These are phyloP conservation scores for Colletotrichum costaricense DNA, from an alignment of 2,329 filamentous ascomycete genomes.

Conservation along the genomic window DNA sequence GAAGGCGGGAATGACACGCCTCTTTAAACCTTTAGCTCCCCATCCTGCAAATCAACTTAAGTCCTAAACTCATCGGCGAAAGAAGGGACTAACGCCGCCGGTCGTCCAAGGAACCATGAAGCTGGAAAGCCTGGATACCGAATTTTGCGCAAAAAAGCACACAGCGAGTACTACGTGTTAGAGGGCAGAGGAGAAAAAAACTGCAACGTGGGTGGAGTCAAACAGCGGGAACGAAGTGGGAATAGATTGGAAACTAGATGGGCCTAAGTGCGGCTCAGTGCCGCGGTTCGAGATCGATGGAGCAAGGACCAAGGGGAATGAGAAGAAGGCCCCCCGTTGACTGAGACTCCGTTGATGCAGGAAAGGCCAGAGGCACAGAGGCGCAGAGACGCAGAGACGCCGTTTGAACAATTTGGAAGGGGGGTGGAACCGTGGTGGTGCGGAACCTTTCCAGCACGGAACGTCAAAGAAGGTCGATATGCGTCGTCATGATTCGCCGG, in stretches of 20 bases:
- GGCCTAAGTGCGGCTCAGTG: slow-evolving; percentile 29
- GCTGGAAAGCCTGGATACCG: slow-evolving; percentile 8
- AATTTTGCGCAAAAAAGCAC: background rate
- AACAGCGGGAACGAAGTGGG: slow-evolving; percentile 29
- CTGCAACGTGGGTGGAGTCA: slow-evolving; percentile 21
- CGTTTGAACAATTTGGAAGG: background rate
- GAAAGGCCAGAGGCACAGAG: too few relatives aligned
- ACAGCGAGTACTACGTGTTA: background rate
- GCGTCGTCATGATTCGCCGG: slow-evolving; percentile 20
- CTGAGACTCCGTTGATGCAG: background rate
- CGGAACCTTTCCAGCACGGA: slow-evolving; percentile 28
- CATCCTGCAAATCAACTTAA: slow-evolving; percentile 20
- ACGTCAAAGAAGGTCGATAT: slow-evolving; percentile 16
- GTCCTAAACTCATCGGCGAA: slow-evolving; percentile 33
- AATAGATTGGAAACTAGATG: slow-evolving; percentile 10
- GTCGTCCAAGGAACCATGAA: slow-evolving; percentile 22
- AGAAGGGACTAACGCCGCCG: slow-evolving; percentile 28
- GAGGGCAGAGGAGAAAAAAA: slow-evolving; percentile 9
- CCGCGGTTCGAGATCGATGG: slow-evolving; percentile 21
- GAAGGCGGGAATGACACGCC: slow-evolving; percentile 10
- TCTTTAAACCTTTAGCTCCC: slow-evolving; percentile 15
- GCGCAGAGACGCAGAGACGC: background rate
- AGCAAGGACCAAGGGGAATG: background rate
- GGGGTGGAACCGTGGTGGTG: background rate
- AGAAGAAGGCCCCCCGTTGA: background rate